Percentiles rank a stretch among this genome's conserved stretches.
Conservation (phyloP, 2,329 filamentous ascomycete species). For the Hypoxylon sp. region DNA sequence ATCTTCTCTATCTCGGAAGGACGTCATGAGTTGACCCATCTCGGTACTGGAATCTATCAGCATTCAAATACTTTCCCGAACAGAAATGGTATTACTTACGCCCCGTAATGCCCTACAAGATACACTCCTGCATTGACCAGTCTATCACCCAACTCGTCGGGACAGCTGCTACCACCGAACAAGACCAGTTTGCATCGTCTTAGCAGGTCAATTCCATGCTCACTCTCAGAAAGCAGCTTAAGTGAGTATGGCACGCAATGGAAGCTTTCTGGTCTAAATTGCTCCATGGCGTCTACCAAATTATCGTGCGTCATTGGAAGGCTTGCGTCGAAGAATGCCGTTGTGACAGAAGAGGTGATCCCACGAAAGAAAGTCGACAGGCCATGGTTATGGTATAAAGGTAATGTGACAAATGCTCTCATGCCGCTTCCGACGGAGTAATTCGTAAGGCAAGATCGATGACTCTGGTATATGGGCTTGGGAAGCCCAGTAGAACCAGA, state of each 20-base stretch:
- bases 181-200: conserved; percentile 62
- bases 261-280: conserved; percentile 63
- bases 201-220: conserved; percentile 63
- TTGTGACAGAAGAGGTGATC: conserved; percentile 61
- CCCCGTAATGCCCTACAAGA: conserved; percentile 65
- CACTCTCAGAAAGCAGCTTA: conserved; percentile 69
- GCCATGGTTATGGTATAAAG: conserved; percentile 68
- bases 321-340: conserved; percentile 64
- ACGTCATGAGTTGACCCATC: conserved; percentile 70
- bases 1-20: conserved; percentile 64
- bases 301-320: conserved; percentile 64
- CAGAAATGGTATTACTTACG: conserved; percentile 53
- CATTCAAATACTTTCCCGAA: not conserved
- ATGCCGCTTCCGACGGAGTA: conserved; percentile 56
- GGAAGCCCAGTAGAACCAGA: conserved; percentile 68
- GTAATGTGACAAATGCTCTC: conserved; percentile 63
- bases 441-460: conserved; percentile 51
- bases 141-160: conserved; percentile 66
- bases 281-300: conserved; percentile 59
- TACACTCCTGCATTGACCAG: conserved; percentile 65
- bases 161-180: conserved; percentile 67
- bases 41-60: conserved; percentile 62
- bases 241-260: conserved; percentile 71
- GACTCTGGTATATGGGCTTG: conserved; percentile 69
- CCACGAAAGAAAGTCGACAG: conserved; percentile 64